Evolutionary conservation across 2,329 filamentous ascomycete species (phyloP).

Genomic region (Beauveria brongniartii): DNA sequence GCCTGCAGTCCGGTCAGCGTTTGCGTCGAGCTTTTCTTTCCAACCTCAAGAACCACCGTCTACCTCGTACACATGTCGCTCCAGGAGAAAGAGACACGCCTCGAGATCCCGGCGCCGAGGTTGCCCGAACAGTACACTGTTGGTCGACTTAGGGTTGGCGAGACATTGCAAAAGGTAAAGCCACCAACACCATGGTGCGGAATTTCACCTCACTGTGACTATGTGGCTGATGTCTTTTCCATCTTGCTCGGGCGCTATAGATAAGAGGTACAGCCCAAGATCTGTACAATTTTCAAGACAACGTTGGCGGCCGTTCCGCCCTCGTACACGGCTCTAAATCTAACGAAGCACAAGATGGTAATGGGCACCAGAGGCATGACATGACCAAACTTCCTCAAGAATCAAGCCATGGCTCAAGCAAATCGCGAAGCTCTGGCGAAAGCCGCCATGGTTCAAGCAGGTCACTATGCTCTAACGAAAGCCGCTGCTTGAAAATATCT

Average conservation of each 20-base stretch:
- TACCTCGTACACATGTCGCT: slow-evolving; percentile 1
- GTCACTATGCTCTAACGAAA: background rate
- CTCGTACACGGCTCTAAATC: background rate
- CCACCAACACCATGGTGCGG: background rate
- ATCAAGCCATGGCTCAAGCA: background rate
- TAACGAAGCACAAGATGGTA: background rate
- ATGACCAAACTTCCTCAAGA: background rate
- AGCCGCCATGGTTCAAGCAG: background rate
- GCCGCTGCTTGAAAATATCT: background rate
- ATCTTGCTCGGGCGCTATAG: background rate
- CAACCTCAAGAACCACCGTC: background rate
- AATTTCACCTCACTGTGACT: background rate
- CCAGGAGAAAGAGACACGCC: background rate
- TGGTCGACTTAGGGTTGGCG: slow-evolving; percentile 8
- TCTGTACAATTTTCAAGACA: slow-evolving; percentile 4
- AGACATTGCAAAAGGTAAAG: slow-evolving; percentile 8
- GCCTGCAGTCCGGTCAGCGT: background rate
- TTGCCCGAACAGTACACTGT: background rate
- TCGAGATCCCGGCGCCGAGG: background rate
- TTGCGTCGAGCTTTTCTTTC: background rate
- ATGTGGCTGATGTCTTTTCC: background rate
- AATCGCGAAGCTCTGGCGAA: background rate
- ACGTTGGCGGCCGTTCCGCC: slow-evolving; percentile 5
- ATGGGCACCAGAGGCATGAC: background rate
- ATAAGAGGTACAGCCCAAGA: slow-evolving; percentile 9